Percentiles rank a stretch among this genome's conserved stretches.
Evolutionary conservation across 2,329 filamentous ascomycete genomes (phyloP).

Genomic region (Gaeumannomyces tritici): DNA sequence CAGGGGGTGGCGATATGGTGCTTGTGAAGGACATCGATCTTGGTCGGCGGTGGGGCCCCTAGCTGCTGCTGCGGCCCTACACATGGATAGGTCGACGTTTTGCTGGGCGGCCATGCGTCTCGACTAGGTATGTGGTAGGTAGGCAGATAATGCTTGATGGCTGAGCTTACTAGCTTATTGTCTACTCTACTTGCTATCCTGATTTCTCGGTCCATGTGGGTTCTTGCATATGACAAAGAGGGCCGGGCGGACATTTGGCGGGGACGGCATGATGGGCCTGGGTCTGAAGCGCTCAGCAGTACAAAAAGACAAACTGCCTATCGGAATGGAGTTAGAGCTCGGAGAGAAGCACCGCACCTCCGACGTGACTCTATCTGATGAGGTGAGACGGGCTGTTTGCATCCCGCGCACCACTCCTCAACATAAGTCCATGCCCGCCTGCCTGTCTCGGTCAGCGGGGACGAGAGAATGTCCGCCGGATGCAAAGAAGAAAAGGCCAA

Average conservation of each 20-base stretch:
- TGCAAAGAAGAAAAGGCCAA: neutral
- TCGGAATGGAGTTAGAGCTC: too few relatives aligned
- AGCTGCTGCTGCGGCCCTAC: too few relatives aligned
- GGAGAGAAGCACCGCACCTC: neutral
- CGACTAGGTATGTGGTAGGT: too few relatives aligned
- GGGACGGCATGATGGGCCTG: too few relatives aligned
- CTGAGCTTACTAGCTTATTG: neutral
- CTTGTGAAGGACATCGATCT: slow-evolving; percentile 43
- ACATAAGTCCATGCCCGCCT: too few relatives aligned
- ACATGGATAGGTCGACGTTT: too few relatives aligned
- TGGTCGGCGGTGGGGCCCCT: slow-evolving; percentile 27
- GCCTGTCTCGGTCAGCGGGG: too few relatives aligned
- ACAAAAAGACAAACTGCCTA: neutral
- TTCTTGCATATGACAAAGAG: neutral
- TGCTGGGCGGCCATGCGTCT: neutral
- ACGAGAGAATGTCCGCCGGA: neutral
- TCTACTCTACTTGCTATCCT: neutral
- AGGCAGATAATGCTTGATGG: too few relatives aligned
- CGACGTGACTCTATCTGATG: neutral
- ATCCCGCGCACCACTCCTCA: neutral
- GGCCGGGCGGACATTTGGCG: neutral
- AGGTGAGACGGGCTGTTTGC: neutral
- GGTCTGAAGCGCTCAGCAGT: too few relatives aligned
- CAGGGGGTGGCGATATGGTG: slow-evolving; percentile 30
- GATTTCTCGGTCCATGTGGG: neutral